Percentiles rank a stretch among this genome's conserved stretches.
phyloP scores from a whole-genome alignment of 2,329 filamentous ascomycete genomes.

The Pseudogymnoascus sp. region DNA sequence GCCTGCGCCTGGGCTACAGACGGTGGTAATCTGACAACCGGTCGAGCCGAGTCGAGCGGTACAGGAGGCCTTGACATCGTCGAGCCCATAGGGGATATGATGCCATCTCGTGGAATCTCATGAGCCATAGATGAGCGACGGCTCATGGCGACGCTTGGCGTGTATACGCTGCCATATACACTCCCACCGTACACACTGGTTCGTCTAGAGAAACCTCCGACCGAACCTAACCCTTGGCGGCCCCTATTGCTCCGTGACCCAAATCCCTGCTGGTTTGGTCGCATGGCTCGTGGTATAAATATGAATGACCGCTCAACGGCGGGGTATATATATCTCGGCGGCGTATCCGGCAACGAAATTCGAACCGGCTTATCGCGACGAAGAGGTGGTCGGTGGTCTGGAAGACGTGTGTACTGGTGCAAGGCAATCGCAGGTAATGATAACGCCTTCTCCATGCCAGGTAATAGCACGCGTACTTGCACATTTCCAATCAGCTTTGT shows the following conservation, averaged over 20 bases:
- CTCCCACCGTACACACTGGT: slow-evolving; percentile 73
- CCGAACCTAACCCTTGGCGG: slow-evolving; percentile 59
- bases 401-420: slow-evolving; percentile 86
- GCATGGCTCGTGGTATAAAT: slow-evolving; percentile 88
- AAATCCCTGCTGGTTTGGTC: slow-evolving; percentile 81
- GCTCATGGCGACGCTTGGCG: slow-evolving; percentile 80
- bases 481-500: slow-evolving; percentile 78
- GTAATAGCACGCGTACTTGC: slow-evolving; percentile 72
- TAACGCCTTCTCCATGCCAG: slow-evolving; percentile 62
- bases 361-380: slow-evolving; percentile 94
- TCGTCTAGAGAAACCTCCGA: slow-evolving; percentile 61
- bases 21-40: slow-evolving; percentile 77
- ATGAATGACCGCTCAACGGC: slow-evolving; percentile 88
- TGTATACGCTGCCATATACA: slow-evolving; percentile 68
- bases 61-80: slow-evolving; percentile 60
- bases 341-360: slow-evolving; percentile 73
- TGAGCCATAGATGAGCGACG: slow-evolving; percentile 71
- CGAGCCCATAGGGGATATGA: slow-evolving; percentile 74
- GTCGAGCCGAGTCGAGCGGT: slow-evolving; percentile 52
- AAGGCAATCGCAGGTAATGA: slow-evolving; percentile 68
- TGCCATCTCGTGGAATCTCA: slow-evolving; percentile 58
- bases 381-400: slow-evolving; percentile 86
- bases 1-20: slow-evolving; percentile 25
- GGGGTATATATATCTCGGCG: slow-evolving; percentile 84
- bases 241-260: slow-evolving; percentile 60